phyloP scores from a whole-genome alignment of 1,139 yeast genomes.

The Yamadazyma sp. region DNA sequence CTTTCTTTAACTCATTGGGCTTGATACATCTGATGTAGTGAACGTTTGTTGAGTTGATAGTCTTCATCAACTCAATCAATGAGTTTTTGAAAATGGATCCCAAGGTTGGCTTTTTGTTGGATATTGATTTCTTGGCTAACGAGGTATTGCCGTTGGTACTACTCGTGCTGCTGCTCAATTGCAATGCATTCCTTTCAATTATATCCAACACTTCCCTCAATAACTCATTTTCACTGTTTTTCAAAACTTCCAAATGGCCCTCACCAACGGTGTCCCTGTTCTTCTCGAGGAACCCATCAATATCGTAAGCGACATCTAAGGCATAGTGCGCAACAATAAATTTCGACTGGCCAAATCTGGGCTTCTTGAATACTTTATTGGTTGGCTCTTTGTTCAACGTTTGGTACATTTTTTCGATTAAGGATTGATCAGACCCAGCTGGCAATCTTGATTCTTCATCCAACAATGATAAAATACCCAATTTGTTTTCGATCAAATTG shows the following conservation, averaged over 20 bases:
- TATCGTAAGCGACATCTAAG: slow-evolving; percentile 87
- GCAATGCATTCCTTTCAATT: slow-evolving; percentile 62
- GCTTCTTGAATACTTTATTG: slow-evolving; percentile 81
- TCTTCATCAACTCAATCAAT: slow-evolving; percentile 86
- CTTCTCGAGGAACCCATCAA: slow-evolving; percentile 94
- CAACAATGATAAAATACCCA: slow-evolving; percentile 83
- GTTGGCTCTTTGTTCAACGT: slow-evolving; percentile 80
- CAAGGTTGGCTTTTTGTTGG: slow-evolving; percentile 83
- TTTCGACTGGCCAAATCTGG: slow-evolving; percentile 90
- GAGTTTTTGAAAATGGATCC: slow-evolving; percentile 95
- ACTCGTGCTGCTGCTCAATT: slow-evolving; percentile 44
- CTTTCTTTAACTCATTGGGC: slow-evolving; percentile 90
- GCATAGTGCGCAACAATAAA: slow-evolving; percentile 94
- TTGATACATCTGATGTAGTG: slow-evolving; percentile 97
- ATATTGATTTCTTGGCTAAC: slow-evolving; percentile 26
- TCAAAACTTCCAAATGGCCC: slow-evolving; percentile 85
- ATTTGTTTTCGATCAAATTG: slow-evolving; percentile 82
- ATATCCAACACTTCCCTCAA: slow-evolving; percentile 51
- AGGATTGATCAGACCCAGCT: slow-evolving; percentile 88
- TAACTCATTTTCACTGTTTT: slow-evolving; percentile 64
- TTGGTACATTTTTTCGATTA: slow-evolving; percentile 89
- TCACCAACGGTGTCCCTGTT: slow-evolving; percentile 97
- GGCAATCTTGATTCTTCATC: slow-evolving; percentile 97
- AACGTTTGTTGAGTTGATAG: slow-evolving; percentile 91
- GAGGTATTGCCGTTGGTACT: slow-evolving; percentile 30